These are phyloP conservation scores for Letharia columbiana DNA, from an alignment of 495 filamentous ascomycete species.

Conservation along the genomic window DNA sequence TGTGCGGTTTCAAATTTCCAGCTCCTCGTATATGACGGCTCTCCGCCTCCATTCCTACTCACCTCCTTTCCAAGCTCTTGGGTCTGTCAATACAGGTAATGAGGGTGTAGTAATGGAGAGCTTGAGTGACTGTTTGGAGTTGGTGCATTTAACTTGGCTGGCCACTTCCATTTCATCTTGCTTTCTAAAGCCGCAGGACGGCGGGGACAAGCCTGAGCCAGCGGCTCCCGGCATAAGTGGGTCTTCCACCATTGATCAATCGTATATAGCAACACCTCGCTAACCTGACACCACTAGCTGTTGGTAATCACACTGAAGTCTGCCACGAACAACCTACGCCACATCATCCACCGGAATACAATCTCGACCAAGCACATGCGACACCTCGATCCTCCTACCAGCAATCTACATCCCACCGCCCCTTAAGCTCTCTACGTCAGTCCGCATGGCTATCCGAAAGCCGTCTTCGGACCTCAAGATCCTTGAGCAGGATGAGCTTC, in stretches of 20 bases:
- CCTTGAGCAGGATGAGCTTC: constrained; percentile 44
- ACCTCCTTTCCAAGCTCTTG: constrained; percentile 4
- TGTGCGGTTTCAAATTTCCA: constrained; percentile 14
- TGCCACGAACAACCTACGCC: constrained; percentile 44
- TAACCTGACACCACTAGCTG: constrained; percentile 9
- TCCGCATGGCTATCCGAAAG: constrained; percentile 39
- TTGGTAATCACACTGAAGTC: constrained; percentile 32
- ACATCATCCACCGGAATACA: constrained; percentile 40
- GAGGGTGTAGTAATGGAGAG: constrained; percentile 22
- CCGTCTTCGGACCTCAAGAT: constrained; percentile 35
- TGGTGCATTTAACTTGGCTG: constrained; percentile 26
- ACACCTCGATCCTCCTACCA: constrained; percentile 24
- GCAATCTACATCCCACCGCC: constrained; percentile 16
- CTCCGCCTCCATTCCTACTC: background rate
- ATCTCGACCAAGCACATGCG: constrained; percentile 36
- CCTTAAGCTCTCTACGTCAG: constrained; percentile 22
- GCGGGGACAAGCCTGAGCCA: constrained; percentile 17
- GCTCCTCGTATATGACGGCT: constrained; percentile 10
- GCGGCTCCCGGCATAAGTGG: constrained; percentile 10
- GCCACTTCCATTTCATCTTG: constrained; percentile 25
- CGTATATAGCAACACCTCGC: background rate
- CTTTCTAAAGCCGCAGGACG: constrained; percentile 23
- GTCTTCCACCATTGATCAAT: background rate
- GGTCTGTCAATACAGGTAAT: constrained; percentile 5
- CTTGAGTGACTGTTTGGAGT: constrained; percentile 23